Base-by-base conservation (phyloP, 2,329 filamentous ascomycete species). In the Lachnellula subtilissima region DNA sequence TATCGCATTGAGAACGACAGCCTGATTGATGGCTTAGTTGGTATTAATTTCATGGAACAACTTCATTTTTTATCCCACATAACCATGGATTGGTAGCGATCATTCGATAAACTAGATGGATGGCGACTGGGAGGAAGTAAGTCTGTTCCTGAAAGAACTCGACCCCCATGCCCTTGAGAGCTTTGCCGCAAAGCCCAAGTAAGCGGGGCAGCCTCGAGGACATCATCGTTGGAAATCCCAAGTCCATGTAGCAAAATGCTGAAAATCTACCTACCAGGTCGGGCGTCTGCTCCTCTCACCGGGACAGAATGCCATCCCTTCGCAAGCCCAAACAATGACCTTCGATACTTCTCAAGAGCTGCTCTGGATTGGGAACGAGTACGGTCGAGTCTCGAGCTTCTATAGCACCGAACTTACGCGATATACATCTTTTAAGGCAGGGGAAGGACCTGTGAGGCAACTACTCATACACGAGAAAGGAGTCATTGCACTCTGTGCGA, bases 261-360 rank as follows among this genome's bases (percentile, higher is more conserved):
- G 42, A 64, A 55, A 19, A 51, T 42, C 40, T 48, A 6, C 54
- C 71, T 70, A 73, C 69, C 71, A 96, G 87, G 84, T 96, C 73
- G 84, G 85, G 73, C 88, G 91, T 73, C 85, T 94, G 74, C 82
- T 85, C 71, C 84, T 95, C 74, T 89, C 91, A 72, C 85, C 88
- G 67, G 86, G 84, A 69, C 78, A 84, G 67, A 85, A 88, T 75
- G 81, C 81, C 63, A 76, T 88, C 67, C 81, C 86, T 45, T 88
- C 88, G 22, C 84, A 84, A 55, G 84, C 91, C 64, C 87, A 88
- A 46, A 87, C 91, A 2, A 82, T 97, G 72, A 87, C 88, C 48
- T 99, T 99, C 73, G 94, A 99, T 72, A 88, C 87, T 55, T 80
- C 81, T 40, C 88, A 96, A 71, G 94, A 99, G 72, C 80, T 99